Evolutionary conservation across 2,329 filamentous ascomycete genomes (phyloP), one percentile per base, ranked within the genome.

Genomic region (Orbilia blumenaviensis): DNA sequence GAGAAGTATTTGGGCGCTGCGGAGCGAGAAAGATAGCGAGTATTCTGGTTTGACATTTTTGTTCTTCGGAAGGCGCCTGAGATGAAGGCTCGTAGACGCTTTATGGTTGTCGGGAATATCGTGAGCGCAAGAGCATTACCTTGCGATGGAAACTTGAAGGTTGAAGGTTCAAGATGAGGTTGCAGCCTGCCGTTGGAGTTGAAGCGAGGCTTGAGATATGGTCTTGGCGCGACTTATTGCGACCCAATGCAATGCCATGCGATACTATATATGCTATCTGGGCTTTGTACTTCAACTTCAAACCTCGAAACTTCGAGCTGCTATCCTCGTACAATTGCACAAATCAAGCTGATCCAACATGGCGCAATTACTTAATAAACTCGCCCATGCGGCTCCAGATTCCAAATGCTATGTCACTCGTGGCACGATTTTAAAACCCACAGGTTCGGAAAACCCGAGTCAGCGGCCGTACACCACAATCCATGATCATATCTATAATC

Each of bases 11-110:
- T 77, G 3, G 66, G 32, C 41, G 66, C 67, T 7, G 60, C 66
- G 34, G 73, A 54, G 44, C 73, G 73, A 34, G 73, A 72, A n/a
- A 77, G 66, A 38, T 77, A 77, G 18, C 66, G 66, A 16, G 41
- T 72, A 18, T 48, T 62, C 62, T 77, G 73, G n/a, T 56, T 66
- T 3, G 73, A 77, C 73, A 77, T 77, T 36, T 77, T n/a, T 34
- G 5, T 44, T 14, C n/a, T 14, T 48, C 21, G 10, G 10, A 12
- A 48, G 58, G 12, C 10, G 38, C 27, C n/a, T 10, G 27, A 23
- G 38, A n/a, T 14, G 23, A 32, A 1, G 23, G n/a, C n/a, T 36
- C 3, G 32, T 36, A 56, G 18, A 14, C 32, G 52, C n/a, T n/a
- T 9, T 56, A 38, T 36, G 14, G 16, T 48, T 27, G 62, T 66